Evolutionary conservation across 2,329 filamentous ascomycete genomes (phyloP), one percentile per base, ranked within the genome.

Genomic region (Aspergillus neoniger): DNA sequence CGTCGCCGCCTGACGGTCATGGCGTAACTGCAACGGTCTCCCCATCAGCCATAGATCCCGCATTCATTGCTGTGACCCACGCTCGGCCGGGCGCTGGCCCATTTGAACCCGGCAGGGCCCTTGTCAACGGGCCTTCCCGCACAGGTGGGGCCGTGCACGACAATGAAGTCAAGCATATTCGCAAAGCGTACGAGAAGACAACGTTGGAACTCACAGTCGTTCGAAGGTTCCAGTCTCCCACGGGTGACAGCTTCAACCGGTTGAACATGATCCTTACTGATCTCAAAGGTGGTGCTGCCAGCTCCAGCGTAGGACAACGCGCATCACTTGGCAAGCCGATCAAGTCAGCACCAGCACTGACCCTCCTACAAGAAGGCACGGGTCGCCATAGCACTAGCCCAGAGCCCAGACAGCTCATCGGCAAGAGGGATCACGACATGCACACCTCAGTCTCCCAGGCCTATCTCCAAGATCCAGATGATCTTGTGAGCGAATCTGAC

Each of bases 141-240:
- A 58, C 62, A 28, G 70, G 74, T 19, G 67, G 65, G 19, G 58
- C 65, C 61, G 63, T 66, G 50, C 70, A 74, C 64, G 72, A 75
- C 61, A 70, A 67, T 61, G 74, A 79, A 71, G 65, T 72, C 53
- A 76, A 77, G 60, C 75, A 77, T 21, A 69, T 72, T 59, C 75
- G 76, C 59, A 79, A 78, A 55, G 73, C 75, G n/a, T 81, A 80
- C 62, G 79, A 81, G 60, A 79, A 75, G 58, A 74, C 72, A 5
- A 69, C 77, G 5, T 67, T 76, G 43, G 79, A 81, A 61, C 70
- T 81, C 41, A 76, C 71, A 36, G 79, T 81, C 6, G 78, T 81
- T 8, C 76, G 77, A 51, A 74, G 78, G 19, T 81, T 81, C 63
- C 76, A 77, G 58, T 77, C 74, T 23, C 79, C 79, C 5, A 76